Evolutionary conservation across 1,284 basidiomycete species (phyloP).

Genomic region (Cerioporus squamosus): DNA sequence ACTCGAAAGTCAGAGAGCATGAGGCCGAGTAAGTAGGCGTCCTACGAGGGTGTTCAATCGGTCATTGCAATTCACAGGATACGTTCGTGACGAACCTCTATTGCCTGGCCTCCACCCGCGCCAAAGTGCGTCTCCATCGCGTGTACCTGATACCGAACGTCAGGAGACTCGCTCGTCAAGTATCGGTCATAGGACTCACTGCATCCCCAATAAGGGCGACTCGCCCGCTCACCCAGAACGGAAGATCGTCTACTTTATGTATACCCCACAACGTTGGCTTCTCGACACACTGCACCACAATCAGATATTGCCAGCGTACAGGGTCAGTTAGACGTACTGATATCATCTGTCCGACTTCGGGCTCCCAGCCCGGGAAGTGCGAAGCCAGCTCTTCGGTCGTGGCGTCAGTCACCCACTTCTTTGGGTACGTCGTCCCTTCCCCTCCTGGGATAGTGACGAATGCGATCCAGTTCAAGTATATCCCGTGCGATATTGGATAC

Average conservation of each 20-base stretch:
- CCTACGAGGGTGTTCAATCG: slow-evolving; percentile 27
- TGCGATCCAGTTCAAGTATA: slow-evolving; percentile 27
- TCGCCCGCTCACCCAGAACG: slow-evolving; percentile 23
- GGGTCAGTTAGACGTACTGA: slow-evolving; percentile 18
- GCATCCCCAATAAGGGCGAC: slow-evolving; percentile 33
- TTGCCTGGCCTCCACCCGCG: slow-evolving; percentile 45
- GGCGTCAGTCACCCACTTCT: slow-evolving; percentile 28
- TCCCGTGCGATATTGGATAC: slow-evolving; percentile 28
- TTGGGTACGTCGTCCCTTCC: slow-evolving; percentile 25
- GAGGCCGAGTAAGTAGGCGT: slow-evolving; percentile 40
- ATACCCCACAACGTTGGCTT: slow-evolving; percentile 31
- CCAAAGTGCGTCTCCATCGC: slow-evolving; percentile 46
- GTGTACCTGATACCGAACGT: slow-evolving; percentile 34
- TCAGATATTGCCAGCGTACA: no score
- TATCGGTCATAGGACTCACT: slow-evolving; percentile 15
- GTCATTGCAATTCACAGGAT: not conserved
- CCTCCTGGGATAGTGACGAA: slow-evolving; percentile 24
- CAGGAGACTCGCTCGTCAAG: not conserved
- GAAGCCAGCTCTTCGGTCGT: slow-evolving; percentile 24
- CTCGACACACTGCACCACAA: slow-evolving; percentile 27
- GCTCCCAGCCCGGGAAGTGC: slow-evolving; percentile 30
- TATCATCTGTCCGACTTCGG: slow-evolving; percentile 27
- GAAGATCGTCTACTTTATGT: slow-evolving; percentile 25
- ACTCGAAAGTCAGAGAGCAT: slow-evolving; percentile 33
- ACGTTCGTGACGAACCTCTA: slow-evolving; percentile 35